These are phyloP conservation scores for Penicillium turbatum DNA, from an alignment of 495 filamentous ascomycete genomes.

Conservation along the genomic window DNA sequence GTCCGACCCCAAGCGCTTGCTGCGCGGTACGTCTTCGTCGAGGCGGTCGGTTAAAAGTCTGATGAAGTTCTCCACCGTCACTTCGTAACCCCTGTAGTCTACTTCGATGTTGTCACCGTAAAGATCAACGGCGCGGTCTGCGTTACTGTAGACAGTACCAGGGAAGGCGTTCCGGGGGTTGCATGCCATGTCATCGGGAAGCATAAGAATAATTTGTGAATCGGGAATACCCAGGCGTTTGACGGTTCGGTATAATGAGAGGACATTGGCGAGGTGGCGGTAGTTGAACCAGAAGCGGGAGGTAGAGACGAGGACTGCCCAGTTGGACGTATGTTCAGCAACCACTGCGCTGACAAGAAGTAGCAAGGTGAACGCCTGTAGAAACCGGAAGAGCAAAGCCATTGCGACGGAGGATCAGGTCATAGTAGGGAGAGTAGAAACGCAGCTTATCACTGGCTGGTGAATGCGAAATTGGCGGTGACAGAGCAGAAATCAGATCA, in stretches of 20 bases:
- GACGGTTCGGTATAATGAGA: conserved; percentile 96
- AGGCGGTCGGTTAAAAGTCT: conserved; percentile 89
- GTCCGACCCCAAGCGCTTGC: conserved; percentile 87
- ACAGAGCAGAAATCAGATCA: not conserved
- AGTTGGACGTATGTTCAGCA: conserved; percentile 93
- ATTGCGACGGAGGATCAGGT: conserved; percentile 21
- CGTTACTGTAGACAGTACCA: conserved; percentile 97
- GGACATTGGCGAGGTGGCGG: conserved; percentile 93
- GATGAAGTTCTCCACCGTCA: conserved; percentile 98
- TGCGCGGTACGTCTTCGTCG: conserved; percentile 86
- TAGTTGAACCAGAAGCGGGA: conserved; percentile 99
- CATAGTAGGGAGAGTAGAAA: conserved; percentile 15
- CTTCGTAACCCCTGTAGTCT: conserved; percentile 96
- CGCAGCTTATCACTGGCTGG: not conserved
- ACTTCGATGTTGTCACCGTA: conserved; percentile 99
- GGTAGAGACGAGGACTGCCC: conserved; percentile 97
- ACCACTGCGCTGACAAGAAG: conserved; percentile 40
- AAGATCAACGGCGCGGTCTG: conserved; percentile 88
- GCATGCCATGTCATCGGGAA: conserved; percentile 98
- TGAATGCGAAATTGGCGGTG: not conserved
- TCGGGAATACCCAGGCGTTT: conserved; percentile 97
- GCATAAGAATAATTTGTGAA: conserved; percentile 98
- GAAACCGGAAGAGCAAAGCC: conserved; percentile 25
- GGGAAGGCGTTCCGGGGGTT: conserved; percentile 98
- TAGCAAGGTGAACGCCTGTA: conserved; percentile 39